Percentiles rank a stretch among this genome's conserved stretches.
These are phyloP conservation scores for Microcyclosporella mali DNA, from an alignment of 2,329 filamentous ascomycete genomes.

Conservation along the genomic window DNA sequence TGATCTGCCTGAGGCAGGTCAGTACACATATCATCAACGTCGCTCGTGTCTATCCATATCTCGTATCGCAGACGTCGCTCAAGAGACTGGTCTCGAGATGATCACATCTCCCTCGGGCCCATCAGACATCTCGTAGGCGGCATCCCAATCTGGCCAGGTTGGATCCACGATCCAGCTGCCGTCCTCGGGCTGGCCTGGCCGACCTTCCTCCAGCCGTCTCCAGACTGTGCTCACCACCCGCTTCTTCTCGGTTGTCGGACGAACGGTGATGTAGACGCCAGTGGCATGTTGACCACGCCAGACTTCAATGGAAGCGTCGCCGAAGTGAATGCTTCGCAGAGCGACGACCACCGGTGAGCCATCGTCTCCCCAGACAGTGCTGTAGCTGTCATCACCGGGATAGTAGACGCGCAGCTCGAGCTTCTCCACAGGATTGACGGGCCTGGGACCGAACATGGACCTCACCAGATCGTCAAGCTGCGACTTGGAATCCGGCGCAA, in stretches of 20 bases:
- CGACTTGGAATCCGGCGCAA: slow-evolving; percentile 19
- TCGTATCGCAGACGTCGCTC: neutral
- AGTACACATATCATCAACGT: no score
- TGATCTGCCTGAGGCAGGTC: no score
- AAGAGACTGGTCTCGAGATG: slow-evolving; percentile 5
- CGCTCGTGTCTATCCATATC: neutral
- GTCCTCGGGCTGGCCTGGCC: slow-evolving; percentile 18
- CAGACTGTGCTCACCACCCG: slow-evolving; percentile 28
- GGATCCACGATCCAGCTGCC: slow-evolving; percentile 30
- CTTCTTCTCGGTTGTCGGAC: slow-evolving; percentile 12
- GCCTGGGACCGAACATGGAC: slow-evolving; percentile 26
- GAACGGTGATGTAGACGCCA: slow-evolving; percentile 27
- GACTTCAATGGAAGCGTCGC: slow-evolving; percentile 33
- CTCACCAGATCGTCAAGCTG: slow-evolving; percentile 32
- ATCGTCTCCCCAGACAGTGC: slow-evolving; percentile 36
- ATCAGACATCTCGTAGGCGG: slow-evolving; percentile 10
- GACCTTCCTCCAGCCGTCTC: slow-evolving; percentile 27
- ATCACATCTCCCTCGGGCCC: slow-evolving; percentile 7
- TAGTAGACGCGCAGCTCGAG: slow-evolving; percentile 38
- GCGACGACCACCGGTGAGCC: slow-evolving; percentile 33
- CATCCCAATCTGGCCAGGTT: slow-evolving; percentile 26
- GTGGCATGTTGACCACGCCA: slow-evolving; percentile 30
- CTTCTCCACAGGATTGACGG: slow-evolving; percentile 24
- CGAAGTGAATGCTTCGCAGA: slow-evolving; percentile 33
- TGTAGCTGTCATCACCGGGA: slow-evolving; percentile 34